A percentile compares a stretch with the other conserved stretches of the same genome.
These are phyloP conservation scores for Arthrobotrys iridis DNA, from an alignment of 2,329 filamentous ascomycete genomes.

Conservation along the genomic window DNA sequence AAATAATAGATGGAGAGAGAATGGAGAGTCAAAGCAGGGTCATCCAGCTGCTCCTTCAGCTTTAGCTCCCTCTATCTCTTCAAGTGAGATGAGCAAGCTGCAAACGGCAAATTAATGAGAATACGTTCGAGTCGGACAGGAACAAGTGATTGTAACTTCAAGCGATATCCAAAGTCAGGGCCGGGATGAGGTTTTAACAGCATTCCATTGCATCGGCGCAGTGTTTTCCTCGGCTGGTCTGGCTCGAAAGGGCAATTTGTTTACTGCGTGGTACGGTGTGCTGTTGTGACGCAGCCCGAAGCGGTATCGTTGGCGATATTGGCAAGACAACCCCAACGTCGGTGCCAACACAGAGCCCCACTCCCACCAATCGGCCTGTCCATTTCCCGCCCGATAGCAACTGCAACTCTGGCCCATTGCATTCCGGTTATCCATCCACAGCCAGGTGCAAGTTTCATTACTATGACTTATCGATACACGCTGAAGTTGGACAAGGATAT, in stretches of 20 bases:
- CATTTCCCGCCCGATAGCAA: neutral
- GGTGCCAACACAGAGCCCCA: slow-evolving; percentile 29
- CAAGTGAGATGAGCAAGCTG: slow-evolving; percentile 13
- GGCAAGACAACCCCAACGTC: slow-evolving; percentile 32
- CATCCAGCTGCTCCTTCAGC: neutral
- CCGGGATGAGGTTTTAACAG: slow-evolving; percentile 48
- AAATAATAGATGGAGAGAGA: slow-evolving; percentile 1
- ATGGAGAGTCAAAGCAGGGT: slow-evolving; percentile 9
- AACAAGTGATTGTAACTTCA: slow-evolving; percentile 18
- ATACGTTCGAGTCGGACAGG: slow-evolving; percentile 18
- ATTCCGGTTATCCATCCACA: neutral
- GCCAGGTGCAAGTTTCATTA: no score
- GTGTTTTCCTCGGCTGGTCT: slow-evolving; percentile 18
- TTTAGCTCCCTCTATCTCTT: no score
- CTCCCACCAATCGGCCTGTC: neutral
- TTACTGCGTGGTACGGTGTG: neutral
- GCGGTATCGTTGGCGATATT: slow-evolving; percentile 5
- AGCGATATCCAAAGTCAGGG: neutral
- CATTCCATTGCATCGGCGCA: slow-evolving; percentile 13
- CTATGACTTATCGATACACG: no score
- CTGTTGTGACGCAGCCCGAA: slow-evolving; percentile 29
- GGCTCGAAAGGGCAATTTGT: slow-evolving; percentile 39
- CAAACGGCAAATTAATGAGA: slow-evolving; percentile 39
- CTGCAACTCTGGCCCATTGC: slow-evolving; percentile 14
- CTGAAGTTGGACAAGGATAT: no score